Conservation (phyloP, 192 early-diverging fungal species). For the Coemansia umbellata region DNA sequence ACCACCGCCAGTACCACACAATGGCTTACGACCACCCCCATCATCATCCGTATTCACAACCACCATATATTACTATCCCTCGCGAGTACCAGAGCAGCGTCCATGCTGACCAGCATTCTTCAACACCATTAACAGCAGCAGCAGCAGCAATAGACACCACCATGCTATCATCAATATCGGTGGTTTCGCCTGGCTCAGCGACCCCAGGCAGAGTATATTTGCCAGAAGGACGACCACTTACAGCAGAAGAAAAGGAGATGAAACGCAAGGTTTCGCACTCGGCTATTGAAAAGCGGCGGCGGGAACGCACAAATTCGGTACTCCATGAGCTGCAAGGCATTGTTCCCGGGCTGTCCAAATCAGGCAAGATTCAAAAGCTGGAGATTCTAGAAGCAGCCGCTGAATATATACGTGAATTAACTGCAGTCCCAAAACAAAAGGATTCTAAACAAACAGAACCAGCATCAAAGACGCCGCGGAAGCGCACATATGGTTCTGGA, state of each 20-base stretch:
- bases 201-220: background rate
- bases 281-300: conserved; percentile 80
- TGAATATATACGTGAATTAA: conserved; percentile 43
- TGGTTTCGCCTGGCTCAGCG: background rate
- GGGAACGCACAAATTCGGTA: conserved; percentile 86
- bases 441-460: background rate
- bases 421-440: conserved; percentile 1
- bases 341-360: conserved; percentile 57
- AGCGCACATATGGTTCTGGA: background rate
- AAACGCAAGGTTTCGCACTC: conserved; percentile 84
- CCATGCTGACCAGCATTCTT: background rate
- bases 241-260: conserved; percentile 59
- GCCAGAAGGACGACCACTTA: conserved; percentile 14
- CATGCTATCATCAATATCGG: background rate
- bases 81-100: too few relatives aligned
- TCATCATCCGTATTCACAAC: too few relatives aligned
- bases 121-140: background rate
- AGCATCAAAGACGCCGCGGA: background rate
- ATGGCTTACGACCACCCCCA: too few relatives aligned
- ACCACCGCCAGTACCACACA: too few relatives aligned
- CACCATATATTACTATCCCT: too few relatives aligned
- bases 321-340: conserved; percentile 73
- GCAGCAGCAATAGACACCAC: background rate
- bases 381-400: conserved; percentile 50
- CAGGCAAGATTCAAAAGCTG: conserved; percentile 50